A percentile compares a stretch with the other conserved stretches of the same genome.
Evolutionary conservation across 2,329 filamentous ascomycete species (phyloP).

Genomic region (Sordariomycetes sp.): DNA sequence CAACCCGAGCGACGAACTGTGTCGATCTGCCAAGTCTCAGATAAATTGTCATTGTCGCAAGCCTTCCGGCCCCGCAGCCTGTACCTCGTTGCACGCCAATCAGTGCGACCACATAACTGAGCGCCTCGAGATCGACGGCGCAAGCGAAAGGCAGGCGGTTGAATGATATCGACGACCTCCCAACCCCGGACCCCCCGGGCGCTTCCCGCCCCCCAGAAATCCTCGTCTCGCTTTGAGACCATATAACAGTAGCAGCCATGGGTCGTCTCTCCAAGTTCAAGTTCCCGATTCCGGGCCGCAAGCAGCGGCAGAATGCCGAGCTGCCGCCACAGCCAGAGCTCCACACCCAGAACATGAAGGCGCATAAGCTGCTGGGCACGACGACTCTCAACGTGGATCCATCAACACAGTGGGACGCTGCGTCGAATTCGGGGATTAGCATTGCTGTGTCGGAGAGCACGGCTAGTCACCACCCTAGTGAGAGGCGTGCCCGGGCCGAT

Average conservation of each 20-base stretch:
- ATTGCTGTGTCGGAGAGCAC: slow-evolving; percentile 28
- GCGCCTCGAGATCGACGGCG: not conserved
- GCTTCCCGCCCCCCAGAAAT: not conserved
- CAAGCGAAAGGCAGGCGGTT: not conserved
- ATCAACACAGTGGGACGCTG: slow-evolving; percentile 24
- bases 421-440: slow-evolving; percentile 28
- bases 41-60: not conserved
- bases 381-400: slow-evolving; percentile 27
- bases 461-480: slow-evolving; percentile 16
- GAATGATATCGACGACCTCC: not conserved
- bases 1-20: not conserved
- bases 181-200: not conserved
- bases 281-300: slow-evolving; percentile 33
- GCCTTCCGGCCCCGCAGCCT: not conserved
- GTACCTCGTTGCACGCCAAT: not conserved
- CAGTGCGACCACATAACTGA: not conserved
- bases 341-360: slow-evolving; percentile 28
- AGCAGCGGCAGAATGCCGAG: slow-evolving; percentile 19
- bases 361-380: slow-evolving; percentile 35
- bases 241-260: slow-evolving; percentile 14
- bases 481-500: slow-evolving; percentile 5
- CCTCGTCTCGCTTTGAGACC: not conserved
- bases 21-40: not conserved
- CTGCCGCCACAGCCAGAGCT: slow-evolving; percentile 9
- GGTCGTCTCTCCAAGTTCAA: slow-evolving; percentile 28